Percentiles rank a stretch among this genome's conserved stretches.
phyloP scores from a whole-genome alignment of 2,329 filamentous ascomycete species.

The Colletotrichum tropicale region DNA sequence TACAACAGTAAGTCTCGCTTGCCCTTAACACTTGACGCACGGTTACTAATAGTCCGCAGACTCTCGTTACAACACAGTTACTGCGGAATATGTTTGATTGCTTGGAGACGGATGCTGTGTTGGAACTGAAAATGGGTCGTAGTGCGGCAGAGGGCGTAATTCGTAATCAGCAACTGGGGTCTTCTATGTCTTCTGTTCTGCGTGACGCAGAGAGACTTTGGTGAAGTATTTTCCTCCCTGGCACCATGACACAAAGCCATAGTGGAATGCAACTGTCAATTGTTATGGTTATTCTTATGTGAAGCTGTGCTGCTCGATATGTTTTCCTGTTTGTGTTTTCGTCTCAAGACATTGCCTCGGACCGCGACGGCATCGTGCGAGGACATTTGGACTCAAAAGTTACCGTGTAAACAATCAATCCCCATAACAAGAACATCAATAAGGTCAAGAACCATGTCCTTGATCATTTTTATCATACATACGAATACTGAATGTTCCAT shows the following conservation, averaged over 20 bases:
- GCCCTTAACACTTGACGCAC: not conserved
- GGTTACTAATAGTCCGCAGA: slow-evolving; percentile 29
- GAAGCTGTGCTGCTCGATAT: not conserved
- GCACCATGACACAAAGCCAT: not conserved
- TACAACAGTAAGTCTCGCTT: slow-evolving; percentile 38
- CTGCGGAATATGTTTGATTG: slow-evolving; percentile 44
- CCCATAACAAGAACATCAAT: not conserved
- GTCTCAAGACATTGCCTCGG: not conserved
- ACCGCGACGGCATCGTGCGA: not conserved
- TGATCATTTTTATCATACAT: accelerated
- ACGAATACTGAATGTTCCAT: not conserved
- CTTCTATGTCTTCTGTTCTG: not conserved
- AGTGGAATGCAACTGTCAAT: not conserved
- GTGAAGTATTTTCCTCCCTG: not conserved
- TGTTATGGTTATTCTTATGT: not conserved
- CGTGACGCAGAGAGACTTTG: accelerated
- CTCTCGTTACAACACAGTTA: slow-evolving; percentile 44
- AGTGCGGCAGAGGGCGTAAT: not conserved
- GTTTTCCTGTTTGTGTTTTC: not conserved
- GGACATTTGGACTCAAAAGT: accelerated
- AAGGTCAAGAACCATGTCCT: not conserved
- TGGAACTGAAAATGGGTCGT: not conserved
- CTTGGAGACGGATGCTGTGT: not conserved
- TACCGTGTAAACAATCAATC: not conserved
- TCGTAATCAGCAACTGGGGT: not conserved